Percentiles rank a stretch among this genome's conserved stretches.
Conservation (phyloP, 2,329 filamentous ascomycete species). For the Aspergillus sp. region DNA sequence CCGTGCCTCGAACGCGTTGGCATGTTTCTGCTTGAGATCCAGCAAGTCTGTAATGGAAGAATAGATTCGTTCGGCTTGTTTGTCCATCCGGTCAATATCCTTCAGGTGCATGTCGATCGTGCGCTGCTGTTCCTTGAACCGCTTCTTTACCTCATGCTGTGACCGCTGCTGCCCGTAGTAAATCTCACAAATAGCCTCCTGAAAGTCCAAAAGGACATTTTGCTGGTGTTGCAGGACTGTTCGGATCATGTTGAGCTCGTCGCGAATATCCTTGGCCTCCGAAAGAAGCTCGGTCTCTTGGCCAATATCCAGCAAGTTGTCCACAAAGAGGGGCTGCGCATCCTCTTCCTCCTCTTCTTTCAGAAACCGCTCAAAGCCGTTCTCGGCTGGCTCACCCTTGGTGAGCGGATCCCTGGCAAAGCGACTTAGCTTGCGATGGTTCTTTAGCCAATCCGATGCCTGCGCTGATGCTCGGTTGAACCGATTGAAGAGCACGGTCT, state of each 20-base stretch:
- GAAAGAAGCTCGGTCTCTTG: conserved; percentile 62
- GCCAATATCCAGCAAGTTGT: conserved; percentile 55
- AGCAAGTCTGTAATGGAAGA: conserved; percentile 62
- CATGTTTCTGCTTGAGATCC: conserved; percentile 69
- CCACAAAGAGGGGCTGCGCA: conserved; percentile 50
- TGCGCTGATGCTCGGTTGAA: conserved; percentile 62
- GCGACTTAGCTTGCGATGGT: conserved; percentile 48
- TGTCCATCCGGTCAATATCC: conserved; percentile 65
- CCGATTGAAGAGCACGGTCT: conserved; percentile 60
- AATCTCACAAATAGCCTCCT: conserved; percentile 39
- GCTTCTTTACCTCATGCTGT: conserved; percentile 54
- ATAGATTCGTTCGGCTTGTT: conserved; percentile 63
- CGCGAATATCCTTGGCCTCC: conserved; percentile 67
- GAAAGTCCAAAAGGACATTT: conserved; percentile 37
- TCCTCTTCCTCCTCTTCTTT: conserved; percentile 30
- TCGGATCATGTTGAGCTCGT: conserved; percentile 65
- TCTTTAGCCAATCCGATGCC: conserved; percentile 57
- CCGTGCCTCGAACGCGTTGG: conserved; percentile 66
- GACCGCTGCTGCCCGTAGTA: conserved; percentile 36
- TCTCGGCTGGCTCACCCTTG: conserved; percentile 8
- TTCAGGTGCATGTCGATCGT: conserved; percentile 59
- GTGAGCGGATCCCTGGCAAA: conserved; percentile 27
- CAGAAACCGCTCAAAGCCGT: not conserved
- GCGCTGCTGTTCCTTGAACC: conserved; percentile 59
- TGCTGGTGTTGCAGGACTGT: conserved; percentile 43